phyloP scores from a whole-genome alignment of 306 rosid species.

The Dicorynia guianensis region DNA sequence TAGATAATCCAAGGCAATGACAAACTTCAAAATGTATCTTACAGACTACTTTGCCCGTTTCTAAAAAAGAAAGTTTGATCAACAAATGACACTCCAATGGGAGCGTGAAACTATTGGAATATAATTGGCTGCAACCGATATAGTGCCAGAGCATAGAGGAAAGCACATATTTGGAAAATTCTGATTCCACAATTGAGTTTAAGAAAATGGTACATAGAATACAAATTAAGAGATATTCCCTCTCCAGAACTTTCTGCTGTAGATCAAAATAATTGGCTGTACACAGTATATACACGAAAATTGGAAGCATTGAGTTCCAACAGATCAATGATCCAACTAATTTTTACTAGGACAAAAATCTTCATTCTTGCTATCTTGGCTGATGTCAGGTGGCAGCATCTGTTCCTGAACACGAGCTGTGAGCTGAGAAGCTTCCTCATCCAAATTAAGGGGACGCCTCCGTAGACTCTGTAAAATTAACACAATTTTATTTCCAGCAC shows the following conservation, averaged over 20 bases:
- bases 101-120: background rate
- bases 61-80: background rate
- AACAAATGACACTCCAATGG: background rate
- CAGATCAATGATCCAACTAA: constrained; percentile 48
- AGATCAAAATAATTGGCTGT: constrained; percentile 32
- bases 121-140: too few relatives aligned
- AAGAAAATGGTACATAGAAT: constrained; percentile 6
- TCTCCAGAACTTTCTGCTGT: background rate
- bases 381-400: constrained; percentile 44
- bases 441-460: constrained; percentile 70
- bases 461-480: constrained; percentile 61
- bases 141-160: background rate
- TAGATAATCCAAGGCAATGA: too few relatives aligned
- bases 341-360: constrained; percentile 59
- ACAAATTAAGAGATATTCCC: background rate
- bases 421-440: constrained; percentile 73
- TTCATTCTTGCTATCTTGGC: constrained; percentile 48
- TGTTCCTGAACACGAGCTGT: constrained; percentile 72
- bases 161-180: constrained; percentile 17
- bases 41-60: background rate
- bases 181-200: background rate
- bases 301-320: constrained; percentile 28
- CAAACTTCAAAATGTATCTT: background rate
- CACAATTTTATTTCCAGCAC: constrained; percentile 8
- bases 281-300: constrained; percentile 28